These are phyloP conservation scores for Ustilago shanxiensis DNA, from an alignment of 1,284 basidiomycete species.

Conservation along the genomic window DNA sequence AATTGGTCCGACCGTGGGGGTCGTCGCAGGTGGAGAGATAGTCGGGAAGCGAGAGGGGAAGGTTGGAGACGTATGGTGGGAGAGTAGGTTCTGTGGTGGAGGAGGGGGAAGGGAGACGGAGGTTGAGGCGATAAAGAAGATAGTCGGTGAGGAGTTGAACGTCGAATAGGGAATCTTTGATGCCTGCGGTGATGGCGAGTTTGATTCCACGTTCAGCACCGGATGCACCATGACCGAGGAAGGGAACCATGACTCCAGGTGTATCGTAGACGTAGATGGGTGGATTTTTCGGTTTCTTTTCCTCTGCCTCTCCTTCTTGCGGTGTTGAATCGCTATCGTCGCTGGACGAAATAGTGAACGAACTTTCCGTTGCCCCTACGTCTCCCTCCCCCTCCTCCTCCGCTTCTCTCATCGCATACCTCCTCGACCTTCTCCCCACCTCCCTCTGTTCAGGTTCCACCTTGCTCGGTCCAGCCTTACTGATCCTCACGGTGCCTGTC, in stretches of 20 bases:
- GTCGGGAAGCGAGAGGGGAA: conserved; percentile 21
- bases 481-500: conserved; percentile 67
- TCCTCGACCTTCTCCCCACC: background rate
- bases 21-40: conserved; percentile 35
- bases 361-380: background rate
- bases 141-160: conserved; percentile 86
- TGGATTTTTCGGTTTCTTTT: conserved; percentile 80
- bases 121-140: conserved; percentile 86
- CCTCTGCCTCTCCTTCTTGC: conserved; percentile 72
- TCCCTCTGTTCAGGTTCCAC: conserved; percentile 11
- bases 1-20: conserved; percentile 51
- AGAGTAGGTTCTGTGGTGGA: background rate
- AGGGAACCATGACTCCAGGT: conserved; percentile 96
- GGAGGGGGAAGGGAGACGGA: conserved; percentile 65
- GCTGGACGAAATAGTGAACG: conserved; percentile 10
- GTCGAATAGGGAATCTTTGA: conserved; percentile 93
- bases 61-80: conserved; percentile 32
- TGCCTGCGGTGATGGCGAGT: conserved; percentile 91
- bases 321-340: background rate
- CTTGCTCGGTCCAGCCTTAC: conserved; percentile 48
- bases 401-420: background rate
- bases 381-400: background rate
- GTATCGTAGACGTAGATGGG: conserved; percentile 94
- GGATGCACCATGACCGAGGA: conserved; percentile 83
- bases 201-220: conserved; percentile 93